A percentile compares a stretch with the other conserved stretches of the same genome.
phyloP scores from a whole-genome alignment of 306 rosid genomes.

The Amphicarpaea edgeworthii region DNA sequence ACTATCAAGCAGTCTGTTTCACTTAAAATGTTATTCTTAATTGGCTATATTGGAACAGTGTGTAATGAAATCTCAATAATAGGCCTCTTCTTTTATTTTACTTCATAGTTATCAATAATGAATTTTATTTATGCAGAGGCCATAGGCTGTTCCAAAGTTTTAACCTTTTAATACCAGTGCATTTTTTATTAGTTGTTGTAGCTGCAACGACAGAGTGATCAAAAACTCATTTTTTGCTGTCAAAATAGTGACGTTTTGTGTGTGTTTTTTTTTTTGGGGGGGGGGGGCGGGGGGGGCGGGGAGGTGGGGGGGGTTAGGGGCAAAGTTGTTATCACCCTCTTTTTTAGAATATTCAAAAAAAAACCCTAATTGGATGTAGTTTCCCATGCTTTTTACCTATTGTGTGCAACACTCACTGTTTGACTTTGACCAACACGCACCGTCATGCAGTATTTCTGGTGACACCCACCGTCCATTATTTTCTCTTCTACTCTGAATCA shows the following conservation, averaged over 20 bases:
- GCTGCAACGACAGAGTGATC: not conserved
- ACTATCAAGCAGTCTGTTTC: constrained; percentile 28
- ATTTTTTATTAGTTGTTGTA: not conserved
- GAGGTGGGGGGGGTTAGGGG: no score
- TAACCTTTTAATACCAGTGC: not conserved
- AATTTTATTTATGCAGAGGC: not conserved
- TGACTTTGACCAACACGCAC: not conserved
- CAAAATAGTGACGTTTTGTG: no score
- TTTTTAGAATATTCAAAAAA: no score
- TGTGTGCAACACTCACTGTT: not conserved
- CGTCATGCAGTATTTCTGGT: not conserved
- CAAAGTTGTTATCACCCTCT: no score
- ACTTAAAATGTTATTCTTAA: constrained; percentile 7
- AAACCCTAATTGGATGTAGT: not conserved
- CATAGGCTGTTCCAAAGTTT: not conserved
- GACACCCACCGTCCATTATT: not conserved
- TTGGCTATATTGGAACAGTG: not conserved
- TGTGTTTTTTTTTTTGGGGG: not conserved
- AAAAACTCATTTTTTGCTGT: not conserved
- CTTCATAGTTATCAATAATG: not conserved
- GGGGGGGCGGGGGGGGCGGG: no score
- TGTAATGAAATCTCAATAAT: no score
- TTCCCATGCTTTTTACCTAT: not conserved
- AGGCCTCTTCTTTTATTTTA: no score
- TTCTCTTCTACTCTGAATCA: not conserved